Conservation (phyloP, 345 rosid genomes). For the Rhizophora mangle region DNA sequence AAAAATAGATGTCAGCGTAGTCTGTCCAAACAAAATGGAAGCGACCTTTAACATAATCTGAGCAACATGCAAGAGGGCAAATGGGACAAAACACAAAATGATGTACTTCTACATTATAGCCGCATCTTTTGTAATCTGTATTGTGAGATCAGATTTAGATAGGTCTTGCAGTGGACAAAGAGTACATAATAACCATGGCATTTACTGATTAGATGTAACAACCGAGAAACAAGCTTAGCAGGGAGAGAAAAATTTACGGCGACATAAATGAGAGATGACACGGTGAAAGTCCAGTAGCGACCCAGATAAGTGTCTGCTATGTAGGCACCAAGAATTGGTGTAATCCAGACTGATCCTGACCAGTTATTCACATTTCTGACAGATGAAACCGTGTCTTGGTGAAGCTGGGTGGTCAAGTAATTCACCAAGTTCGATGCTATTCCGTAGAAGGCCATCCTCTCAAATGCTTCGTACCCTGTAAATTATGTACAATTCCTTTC, state of each 20-base stretch:
- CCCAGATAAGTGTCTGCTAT: conserved; percentile 87
- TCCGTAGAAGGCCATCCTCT: conserved; percentile 94
- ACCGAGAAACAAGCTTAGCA: too few species aligned
- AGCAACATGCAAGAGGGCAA: too few species aligned
- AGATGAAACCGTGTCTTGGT: conserved; percentile 76
- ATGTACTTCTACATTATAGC: too few species aligned
- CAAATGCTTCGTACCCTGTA: conserved; percentile 87
- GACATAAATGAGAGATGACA: conserved; percentile 75
- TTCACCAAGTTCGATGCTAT: conserved; percentile 79
- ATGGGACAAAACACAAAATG: too few species aligned
- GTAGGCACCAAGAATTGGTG: conserved; percentile 86
- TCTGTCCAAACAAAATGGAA: conserved; percentile 22
- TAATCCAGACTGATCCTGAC: conserved; percentile 93
- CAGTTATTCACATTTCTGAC: conserved; percentile 89
- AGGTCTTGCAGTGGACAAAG: too few species aligned
- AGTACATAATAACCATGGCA: too few species aligned
- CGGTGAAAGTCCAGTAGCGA: conserved; percentile 93
- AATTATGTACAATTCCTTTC: too few species aligned
- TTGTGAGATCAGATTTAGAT: too few species aligned
- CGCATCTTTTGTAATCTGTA: too few species aligned
- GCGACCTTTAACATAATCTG: neutral
- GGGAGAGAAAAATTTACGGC: conserved; percentile 34
- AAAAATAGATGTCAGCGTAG: conserved; percentile 17
- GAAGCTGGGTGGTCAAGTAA: conserved; percentile 74
- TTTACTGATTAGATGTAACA: too few species aligned